Conservation (phyloP, 164 flowering plant species). For the Chloranthus sessilifolius region DNA sequence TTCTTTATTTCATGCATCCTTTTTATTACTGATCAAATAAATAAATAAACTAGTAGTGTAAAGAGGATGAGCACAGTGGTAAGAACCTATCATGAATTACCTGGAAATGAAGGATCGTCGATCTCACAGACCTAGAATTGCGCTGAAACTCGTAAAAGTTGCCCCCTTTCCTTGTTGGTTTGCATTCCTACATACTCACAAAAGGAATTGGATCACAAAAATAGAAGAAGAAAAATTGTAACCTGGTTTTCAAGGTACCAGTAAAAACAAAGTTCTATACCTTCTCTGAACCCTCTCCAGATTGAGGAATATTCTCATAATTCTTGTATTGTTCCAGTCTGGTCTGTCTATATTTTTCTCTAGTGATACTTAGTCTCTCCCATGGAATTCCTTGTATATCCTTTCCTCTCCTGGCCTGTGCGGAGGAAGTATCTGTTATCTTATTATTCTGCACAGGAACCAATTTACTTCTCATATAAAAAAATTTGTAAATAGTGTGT, state of each 20-base stretch:
- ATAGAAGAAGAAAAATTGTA: not conserved
- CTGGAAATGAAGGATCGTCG: conserved; percentile 65
- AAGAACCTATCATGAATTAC: conserved; percentile 15
- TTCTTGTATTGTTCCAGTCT: conserved; percentile 84
- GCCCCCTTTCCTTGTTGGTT: conserved; percentile 37
- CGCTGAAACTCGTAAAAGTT: conserved; percentile 41
- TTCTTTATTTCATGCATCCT: too few species aligned
- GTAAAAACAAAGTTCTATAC: conserved; percentile 19
- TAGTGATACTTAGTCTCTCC: conserved; percentile 65
- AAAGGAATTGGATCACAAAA: not conserved
- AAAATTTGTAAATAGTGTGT: too few species aligned
- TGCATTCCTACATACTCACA: conserved; percentile 43
- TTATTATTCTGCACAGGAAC: conserved; percentile 37
- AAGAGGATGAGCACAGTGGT: too few species aligned
- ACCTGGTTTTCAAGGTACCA: not conserved
- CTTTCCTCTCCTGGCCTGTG: conserved; percentile 68
- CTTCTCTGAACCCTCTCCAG: conserved; percentile 72
- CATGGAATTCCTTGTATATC: conserved; percentile 94
- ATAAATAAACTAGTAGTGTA: too few species aligned
- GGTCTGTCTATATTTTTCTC: conserved; percentile 71
- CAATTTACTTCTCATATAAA: not conserved
- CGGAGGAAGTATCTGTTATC: conserved; percentile 63
- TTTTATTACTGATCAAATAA: too few species aligned
- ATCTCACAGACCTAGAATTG: conserved; percentile 54
- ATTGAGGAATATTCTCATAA: conserved; percentile 72